Evolutionary conservation across 129 eudicot genomes (phyloP), one percentile per base, ranked within the genome.

Genomic region (Apium graveolens): DNA sequence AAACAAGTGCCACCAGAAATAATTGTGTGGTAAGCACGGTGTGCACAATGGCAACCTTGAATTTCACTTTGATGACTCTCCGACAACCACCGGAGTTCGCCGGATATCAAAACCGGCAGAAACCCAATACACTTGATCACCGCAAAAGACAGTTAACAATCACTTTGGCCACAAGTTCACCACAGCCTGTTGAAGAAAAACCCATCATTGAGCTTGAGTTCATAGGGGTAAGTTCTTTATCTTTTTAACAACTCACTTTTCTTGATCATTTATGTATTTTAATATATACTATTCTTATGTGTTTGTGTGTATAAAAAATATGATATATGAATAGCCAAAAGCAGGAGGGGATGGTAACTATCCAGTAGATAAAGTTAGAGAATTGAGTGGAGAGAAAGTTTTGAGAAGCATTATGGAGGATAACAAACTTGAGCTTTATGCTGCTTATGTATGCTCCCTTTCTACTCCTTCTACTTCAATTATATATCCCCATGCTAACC

Each of bases 341-440:
- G 76, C 87, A 7, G 94, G 84, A 35, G 87, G 77, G 27, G 97
- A 90, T 80, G 97, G 92, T 75, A 83, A 83, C 79, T 89, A 87
- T 83, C 91, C 93, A 45, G 84, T 90, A 83, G 94, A 91, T 39
- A 90, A 71, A 80, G 90, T 91, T 49, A 83, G 73, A 80, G 98
- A 89, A 12, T 77, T 86, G 75, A 95, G 98, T 86, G 98, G 98
- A 78, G 98, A 91, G 80, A 95, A 95, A 87, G 87, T 95, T 74
- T 80, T 95, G 18, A 86, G 98, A 84, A 90, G 78, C 43, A 88
- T 95, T 41, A 95, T 95, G 98, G 63, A 73, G 82, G 98, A 95
- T 86, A 91, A 95, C 91, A 95, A 95, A 73, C 81, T 95, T 69
- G 98, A 95, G 85, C 96, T 95, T 55, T 95, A 95, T 81, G 98